Conservation (phyloP, 805 yeast species). For the Debaryomyces maramus region DNA sequence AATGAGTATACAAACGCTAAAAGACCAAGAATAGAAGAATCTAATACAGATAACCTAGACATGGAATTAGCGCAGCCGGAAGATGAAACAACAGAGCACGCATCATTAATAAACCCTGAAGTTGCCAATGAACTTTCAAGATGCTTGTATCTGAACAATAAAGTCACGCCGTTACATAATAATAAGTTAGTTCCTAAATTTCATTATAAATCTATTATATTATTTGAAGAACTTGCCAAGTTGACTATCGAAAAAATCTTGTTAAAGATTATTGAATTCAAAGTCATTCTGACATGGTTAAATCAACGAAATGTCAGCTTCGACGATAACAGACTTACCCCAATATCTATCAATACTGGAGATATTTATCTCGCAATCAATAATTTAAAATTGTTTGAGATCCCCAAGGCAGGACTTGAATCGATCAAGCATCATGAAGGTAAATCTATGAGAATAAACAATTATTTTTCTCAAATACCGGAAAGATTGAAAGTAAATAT, state of each 20-base stretch:
- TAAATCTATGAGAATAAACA: background rate
- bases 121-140: constrained; percentile 5
- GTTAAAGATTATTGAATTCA: constrained; percentile 12
- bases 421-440: constrained; percentile 11
- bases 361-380: background rate
- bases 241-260: constrained; percentile 15
- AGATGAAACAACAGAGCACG: background rate
- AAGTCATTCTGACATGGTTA: constrained; percentile 10
- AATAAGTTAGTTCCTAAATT: constrained; percentile 9
- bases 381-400: constrained; percentile 13
- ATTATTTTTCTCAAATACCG: constrained; percentile 2
- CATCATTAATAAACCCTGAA: constrained; percentile 6
- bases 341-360: background rate
- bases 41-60: background rate
- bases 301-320: constrained; percentile 1
- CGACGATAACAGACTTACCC: background rate
- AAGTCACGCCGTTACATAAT: constrained; percentile 6
- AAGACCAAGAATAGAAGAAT: background rate
- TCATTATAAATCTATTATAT: constrained; percentile 14
- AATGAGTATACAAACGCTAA: constrained; percentile 7
- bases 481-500: constrained; percentile 1
- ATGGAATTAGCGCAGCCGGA: background rate
- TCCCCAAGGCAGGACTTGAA: constrained; percentile 11
- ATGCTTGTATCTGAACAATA: constrained; percentile 7
- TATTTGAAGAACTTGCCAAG: constrained; percentile 21